Percentiles rank a stretch among this genome's conserved stretches.
These are phyloP conservation scores for Sugiyamaella boreocaroliniensis DNA, from an alignment of 805 yeast genomes.

Conservation along the genomic window DNA sequence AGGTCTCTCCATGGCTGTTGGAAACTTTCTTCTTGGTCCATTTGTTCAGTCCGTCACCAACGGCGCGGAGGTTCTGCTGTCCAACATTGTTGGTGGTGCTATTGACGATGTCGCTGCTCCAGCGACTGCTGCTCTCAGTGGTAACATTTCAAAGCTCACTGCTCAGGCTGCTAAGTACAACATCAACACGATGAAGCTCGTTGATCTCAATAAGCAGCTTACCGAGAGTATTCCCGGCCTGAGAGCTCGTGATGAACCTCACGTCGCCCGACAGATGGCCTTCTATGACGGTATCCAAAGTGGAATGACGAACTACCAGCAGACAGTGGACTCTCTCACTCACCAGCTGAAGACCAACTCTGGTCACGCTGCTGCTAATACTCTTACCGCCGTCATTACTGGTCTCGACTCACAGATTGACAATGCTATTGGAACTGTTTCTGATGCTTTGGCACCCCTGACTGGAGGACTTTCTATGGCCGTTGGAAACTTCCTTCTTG, in stretches of 20 bases:
- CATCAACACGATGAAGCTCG: slow-evolving; percentile 9
- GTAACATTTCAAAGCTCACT: neutral
- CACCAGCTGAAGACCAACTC: neutral
- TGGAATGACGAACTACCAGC: slow-evolving; percentile 6
- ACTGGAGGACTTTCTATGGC: slow-evolving; percentile 23
- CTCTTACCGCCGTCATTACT: slow-evolving; percentile 18
- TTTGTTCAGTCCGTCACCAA: slow-evolving; percentile 14
- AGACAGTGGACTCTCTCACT: neutral
- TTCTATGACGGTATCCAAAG: slow-evolving; percentile 2
- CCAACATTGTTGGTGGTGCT: slow-evolving; percentile 18
- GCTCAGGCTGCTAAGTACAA: slow-evolving; percentile 7
- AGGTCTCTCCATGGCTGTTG: slow-evolving; percentile 10
- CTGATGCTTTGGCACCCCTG: slow-evolving; percentile 16
- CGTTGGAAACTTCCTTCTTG: slow-evolving; percentile 21
- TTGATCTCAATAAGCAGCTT: neutral
- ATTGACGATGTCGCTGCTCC: slow-evolving; percentile 15
- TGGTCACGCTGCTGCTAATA: slow-evolving; percentile 10
- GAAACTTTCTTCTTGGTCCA: slow-evolving; percentile 11
- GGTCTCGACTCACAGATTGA: slow-evolving; percentile 30
- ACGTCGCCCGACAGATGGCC: neutral
- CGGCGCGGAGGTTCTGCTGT: slow-evolving; percentile 22
- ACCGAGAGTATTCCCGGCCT: neutral
- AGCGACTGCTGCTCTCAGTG: neutral
- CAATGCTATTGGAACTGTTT: slow-evolving; percentile 21
- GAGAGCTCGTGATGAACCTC: neutral